Conservation (phyloP, 164 flowering plant species). For the Liriodendron chinense region DNA sequence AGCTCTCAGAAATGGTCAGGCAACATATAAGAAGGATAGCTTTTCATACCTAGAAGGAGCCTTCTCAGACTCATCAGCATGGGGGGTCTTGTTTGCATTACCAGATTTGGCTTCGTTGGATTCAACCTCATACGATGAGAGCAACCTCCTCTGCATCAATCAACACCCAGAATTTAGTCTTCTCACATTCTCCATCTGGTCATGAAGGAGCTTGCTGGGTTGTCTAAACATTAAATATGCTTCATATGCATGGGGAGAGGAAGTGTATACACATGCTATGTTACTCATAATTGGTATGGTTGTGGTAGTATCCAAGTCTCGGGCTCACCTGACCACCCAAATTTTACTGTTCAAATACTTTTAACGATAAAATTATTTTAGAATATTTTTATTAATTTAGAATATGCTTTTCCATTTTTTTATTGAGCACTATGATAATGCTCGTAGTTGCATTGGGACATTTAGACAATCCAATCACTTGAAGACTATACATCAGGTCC, state of each 20-base stretch:
- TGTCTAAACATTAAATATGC: not conserved
- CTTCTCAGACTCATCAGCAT: slow-evolving; percentile 17
- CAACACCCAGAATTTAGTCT: not conserved
- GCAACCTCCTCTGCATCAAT: slow-evolving; percentile 57
- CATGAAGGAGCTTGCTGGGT: not conserved
- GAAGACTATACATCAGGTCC: no score
- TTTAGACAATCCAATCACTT: no score
- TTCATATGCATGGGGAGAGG: not conserved
- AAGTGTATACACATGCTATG: no score
- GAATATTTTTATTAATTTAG: no score
- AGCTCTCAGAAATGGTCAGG: not conserved
- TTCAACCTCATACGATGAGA: slow-evolving; percentile 63
- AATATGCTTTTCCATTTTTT: no score
- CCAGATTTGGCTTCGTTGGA: slow-evolving; percentile 27
- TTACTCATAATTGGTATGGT: no score
- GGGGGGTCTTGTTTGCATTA: slow-evolving; percentile 10
- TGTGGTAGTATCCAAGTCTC: no score
- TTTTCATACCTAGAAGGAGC: slow-evolving; percentile 16
- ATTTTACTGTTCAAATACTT: no score
- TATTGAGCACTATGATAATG: no score
- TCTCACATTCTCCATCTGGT: not conserved
- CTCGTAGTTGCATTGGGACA: no score
- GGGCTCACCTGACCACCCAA: no score
- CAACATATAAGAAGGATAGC: not conserved
- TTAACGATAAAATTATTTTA: no score